These are phyloP conservation scores for Phytophthora melonis DNA, from an alignment of 352 stramenopile genomes.

Conservation along the genomic window DNA sequence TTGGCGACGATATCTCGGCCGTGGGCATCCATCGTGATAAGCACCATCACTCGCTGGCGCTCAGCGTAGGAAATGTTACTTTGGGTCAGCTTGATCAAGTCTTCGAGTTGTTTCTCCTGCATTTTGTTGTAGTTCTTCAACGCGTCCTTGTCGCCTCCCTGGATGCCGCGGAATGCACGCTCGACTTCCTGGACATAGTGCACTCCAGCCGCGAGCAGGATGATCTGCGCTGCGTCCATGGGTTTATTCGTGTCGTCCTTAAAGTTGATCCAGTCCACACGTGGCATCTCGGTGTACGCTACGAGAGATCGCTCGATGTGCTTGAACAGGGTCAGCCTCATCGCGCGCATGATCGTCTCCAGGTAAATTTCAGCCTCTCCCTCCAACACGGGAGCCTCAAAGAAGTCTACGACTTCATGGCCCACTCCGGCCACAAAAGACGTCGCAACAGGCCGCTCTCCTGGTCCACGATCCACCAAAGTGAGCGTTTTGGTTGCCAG, in stretches of 20 bases:
- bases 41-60: conserved; percentile 94
- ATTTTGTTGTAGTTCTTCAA: conserved; percentile 92
- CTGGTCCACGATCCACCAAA: conserved; percentile 66
- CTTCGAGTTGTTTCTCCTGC: conserved; percentile 94
- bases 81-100: conserved; percentile 94
- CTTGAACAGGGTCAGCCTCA: conserved; percentile 95
- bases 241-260: conserved; percentile 90
- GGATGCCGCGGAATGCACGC: conserved; percentile 79
- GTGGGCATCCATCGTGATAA: conserved; percentile 97
- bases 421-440: conserved; percentile 95
- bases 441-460: conserved; percentile 84
- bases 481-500: conserved; percentile 94
- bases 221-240: conserved; percentile 96
- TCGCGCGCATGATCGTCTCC: conserved; percentile 94
- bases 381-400: conserved; percentile 92
- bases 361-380: conserved; percentile 98
- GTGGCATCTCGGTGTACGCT: conserved; percentile 91
- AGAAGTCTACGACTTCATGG: conserved; percentile 94
- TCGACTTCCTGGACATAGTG: conserved; percentile 96
- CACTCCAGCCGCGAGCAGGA: conserved; percentile 92
- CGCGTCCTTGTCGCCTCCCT: conserved; percentile 83
- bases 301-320: conserved; percentile 94
- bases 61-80: conserved; percentile 93
- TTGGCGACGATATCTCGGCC: conserved; percentile 96
- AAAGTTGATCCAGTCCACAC: conserved; percentile 97